Conservation (phyloP, 1,139 yeast genomes). For the Protomyces inundatus region DNA sequence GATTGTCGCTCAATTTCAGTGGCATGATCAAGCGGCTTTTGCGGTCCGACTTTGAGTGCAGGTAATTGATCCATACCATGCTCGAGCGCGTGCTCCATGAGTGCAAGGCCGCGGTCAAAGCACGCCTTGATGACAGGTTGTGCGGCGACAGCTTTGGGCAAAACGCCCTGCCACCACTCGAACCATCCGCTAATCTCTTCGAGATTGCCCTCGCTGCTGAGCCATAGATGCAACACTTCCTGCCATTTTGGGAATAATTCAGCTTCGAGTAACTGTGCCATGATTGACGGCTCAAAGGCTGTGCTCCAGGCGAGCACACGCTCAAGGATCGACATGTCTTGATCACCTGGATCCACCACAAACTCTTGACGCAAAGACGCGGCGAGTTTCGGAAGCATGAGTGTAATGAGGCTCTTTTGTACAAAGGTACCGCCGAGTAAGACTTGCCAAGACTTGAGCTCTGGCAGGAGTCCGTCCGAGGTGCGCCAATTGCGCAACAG, state of each 20-base stretch:
- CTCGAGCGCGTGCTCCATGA: conserved; percentile 40
- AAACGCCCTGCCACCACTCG: conserved; percentile 37
- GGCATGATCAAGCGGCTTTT: conserved; percentile 6
- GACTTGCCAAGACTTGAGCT: conserved; percentile 42
- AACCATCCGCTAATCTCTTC: conserved; percentile 38
- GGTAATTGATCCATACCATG: conserved; percentile 31
- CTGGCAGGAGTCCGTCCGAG: conserved; percentile 36
- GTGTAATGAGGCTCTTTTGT: conserved; percentile 34
- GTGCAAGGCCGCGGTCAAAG: conserved; percentile 37
- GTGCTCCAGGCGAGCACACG: conserved; percentile 36
- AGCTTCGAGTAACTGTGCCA: conserved; percentile 35
- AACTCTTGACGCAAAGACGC: conserved; percentile 34
- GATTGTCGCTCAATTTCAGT: conserved; percentile 2
- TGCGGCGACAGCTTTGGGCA: conserved; percentile 34
- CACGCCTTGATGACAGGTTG: conserved; percentile 34
- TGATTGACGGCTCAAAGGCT: conserved; percentile 33
- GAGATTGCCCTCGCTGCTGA: conserved; percentile 33
- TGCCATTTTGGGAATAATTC: conserved; percentile 41
- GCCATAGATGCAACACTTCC: conserved; percentile 37
- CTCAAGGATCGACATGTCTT: conserved; percentile 34
- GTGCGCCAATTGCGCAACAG: conserved; percentile 41
- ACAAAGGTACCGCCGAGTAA: conserved; percentile 40
- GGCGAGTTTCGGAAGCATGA: conserved; percentile 41
- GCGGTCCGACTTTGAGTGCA: conserved; percentile 21
- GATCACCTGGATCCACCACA: conserved; percentile 38